Conservation (phyloP, 495 filamentous ascomycete genomes). For the Hyaloscypha variabilis region DNA sequence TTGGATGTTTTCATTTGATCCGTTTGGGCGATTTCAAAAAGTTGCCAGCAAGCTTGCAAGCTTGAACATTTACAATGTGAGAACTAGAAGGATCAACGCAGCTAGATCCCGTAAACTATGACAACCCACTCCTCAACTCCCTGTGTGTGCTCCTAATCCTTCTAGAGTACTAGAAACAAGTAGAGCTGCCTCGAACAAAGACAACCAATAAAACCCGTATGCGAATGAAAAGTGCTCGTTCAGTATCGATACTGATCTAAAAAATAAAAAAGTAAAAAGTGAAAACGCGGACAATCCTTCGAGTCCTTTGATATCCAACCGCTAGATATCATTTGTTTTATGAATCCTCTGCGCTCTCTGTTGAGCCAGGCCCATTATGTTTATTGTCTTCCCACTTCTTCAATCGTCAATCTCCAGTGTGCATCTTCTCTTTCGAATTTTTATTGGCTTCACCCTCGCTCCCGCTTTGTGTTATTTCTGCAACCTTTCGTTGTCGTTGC, state of each 20-base stretch:
- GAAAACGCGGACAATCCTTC: too few species aligned
- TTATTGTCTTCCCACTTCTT: background rate
- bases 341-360: too few species aligned
- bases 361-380: background rate
- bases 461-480: background rate
- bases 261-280: too few species aligned
- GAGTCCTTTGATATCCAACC: too few species aligned
- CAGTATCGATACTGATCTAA: background rate
- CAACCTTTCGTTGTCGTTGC: background rate
- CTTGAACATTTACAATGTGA: background rate
- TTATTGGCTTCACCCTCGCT: background rate
- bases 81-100: background rate
- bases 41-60: too few species aligned
- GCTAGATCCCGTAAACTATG: background rate
- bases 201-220: too few species aligned
- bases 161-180: slow-evolving; percentile 1
- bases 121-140: background rate
- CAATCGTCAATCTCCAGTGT: background rate
- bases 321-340: too few species aligned
- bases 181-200: too few species aligned
- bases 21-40: background rate
- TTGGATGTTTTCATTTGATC: background rate
- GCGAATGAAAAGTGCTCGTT: too few species aligned
- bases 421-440: background rate
- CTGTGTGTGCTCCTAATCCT: background rate